phyloP scores from a whole-genome alignment of 257 asterid species.

The Euphrasia confusa region DNA sequence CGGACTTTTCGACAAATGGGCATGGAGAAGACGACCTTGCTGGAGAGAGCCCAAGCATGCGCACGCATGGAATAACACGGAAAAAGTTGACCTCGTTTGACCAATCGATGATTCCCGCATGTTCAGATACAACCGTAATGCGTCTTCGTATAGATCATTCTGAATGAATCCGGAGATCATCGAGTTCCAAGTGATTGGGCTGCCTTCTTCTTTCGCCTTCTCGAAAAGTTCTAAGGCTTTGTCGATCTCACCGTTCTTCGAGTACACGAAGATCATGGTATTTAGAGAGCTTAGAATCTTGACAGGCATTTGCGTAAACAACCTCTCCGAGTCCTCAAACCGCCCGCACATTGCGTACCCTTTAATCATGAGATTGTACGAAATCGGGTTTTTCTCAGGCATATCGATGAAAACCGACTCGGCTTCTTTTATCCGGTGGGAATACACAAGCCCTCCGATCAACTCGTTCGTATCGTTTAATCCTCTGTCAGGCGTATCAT shows the following conservation, averaged over 20 bases:
- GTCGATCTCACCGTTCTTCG: background rate
- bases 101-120: background rate
- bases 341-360: background rate
- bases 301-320: constrained; percentile 1
- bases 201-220: background rate
- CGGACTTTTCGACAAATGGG: constrained; percentile 3
- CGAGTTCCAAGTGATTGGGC: constrained; percentile 6
- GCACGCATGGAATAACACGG: background rate
- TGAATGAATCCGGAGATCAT: background rate
- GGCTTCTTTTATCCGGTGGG: background rate
- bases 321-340: background rate
- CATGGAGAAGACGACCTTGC: background rate
- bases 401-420: background rate
- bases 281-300: background rate
- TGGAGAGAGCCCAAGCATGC: constrained; percentile 3
- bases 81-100: background rate
- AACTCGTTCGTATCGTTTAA: background rate
- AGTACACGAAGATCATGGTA: background rate
- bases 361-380: background rate
- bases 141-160: background rate
- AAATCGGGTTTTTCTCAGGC: background rate
- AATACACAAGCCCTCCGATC: background rate
- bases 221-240: background rate
- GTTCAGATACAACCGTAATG: background rate
- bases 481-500: background rate